Conservation (phyloP, 139 green algal species). For the Chlorella sp. region DNA sequence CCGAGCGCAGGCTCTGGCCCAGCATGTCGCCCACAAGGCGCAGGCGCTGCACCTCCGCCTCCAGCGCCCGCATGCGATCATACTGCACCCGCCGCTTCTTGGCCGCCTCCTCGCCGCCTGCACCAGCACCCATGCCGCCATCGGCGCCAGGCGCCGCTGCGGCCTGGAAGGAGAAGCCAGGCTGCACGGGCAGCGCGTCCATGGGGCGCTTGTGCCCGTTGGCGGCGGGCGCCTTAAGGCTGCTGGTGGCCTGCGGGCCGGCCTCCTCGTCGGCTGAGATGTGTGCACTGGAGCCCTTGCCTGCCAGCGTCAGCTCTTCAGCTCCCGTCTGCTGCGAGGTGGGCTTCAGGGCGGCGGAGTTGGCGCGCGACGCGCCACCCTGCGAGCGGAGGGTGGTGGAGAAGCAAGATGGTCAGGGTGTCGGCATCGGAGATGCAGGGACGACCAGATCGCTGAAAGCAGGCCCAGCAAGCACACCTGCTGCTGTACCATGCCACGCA, state of each 20-base stretch:
- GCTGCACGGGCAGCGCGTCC: not conserved
- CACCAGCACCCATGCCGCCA: not conserved
- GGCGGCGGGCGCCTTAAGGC: not conserved
- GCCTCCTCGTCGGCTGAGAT: constrained; percentile 18
- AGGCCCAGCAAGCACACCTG: too few relatives aligned
- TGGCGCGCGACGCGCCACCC: not conserved
- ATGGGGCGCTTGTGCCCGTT: constrained; percentile 10
- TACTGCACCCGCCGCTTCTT: constrained; percentile 22
- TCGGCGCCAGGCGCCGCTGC: not conserved
- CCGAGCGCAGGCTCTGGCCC: not conserved
- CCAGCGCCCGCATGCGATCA: constrained; percentile 32
- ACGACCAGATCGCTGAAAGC: too few relatives aligned
- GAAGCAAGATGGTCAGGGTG: too few relatives aligned
- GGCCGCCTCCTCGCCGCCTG: not conserved
- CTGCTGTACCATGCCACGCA: too few relatives aligned
- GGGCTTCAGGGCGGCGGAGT: not conserved
- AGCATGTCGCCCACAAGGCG: not conserved
- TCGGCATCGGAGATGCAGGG: too few relatives aligned
- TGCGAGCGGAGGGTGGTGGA: too few relatives aligned
- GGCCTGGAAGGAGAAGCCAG: constrained; percentile 22
- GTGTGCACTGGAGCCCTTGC: constrained; percentile 6
- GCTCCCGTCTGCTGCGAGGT: not conserved
- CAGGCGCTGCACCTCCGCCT: constrained; percentile 26
- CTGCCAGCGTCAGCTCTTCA: constrained; percentile 15
- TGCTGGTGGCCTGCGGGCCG: constrained; percentile 27